phyloP scores from a whole-genome alignment of 108 stramenopile species.

The Nannochloropsis gaditana region DNA sequence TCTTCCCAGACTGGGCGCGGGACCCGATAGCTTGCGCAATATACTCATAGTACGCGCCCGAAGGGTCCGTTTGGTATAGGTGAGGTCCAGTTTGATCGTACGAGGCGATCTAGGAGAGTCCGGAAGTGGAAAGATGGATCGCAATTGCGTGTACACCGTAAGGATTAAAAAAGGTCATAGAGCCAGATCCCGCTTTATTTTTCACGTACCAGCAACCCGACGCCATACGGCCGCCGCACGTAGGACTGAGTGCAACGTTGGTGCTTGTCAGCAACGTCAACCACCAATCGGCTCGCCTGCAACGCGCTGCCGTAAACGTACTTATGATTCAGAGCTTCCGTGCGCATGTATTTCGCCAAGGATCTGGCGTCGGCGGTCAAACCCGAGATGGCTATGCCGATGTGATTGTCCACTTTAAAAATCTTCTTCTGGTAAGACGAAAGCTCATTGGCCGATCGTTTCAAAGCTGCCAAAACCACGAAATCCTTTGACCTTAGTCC shows the following conservation, averaged over 20 bases:
- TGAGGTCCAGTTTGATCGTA: conserved; percentile 72
- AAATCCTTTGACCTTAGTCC: conserved; percentile 72
- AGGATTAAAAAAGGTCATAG: neutral
- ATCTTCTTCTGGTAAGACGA: conserved; percentile 92
- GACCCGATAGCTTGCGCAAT: conserved; percentile 92
- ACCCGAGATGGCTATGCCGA: conserved; percentile 91
- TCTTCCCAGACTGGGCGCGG: conserved; percentile 82
- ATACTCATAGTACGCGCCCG: conserved; percentile 93
- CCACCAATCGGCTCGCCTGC: conserved; percentile 77
- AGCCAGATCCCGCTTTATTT: neutral
- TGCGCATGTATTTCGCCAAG: conserved; percentile 93
- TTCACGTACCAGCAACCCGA: conserved; percentile 79
- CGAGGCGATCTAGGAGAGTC: conserved; percentile 23
- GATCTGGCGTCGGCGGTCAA: conserved; percentile 93
- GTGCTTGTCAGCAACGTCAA: conserved; percentile 93
- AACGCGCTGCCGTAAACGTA: conserved; percentile 90
- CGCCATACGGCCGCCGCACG: conserved; percentile 94
- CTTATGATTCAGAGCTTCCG: conserved; percentile 87
- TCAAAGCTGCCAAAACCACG: conserved; percentile 89
- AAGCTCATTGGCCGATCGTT: conserved; percentile 83
- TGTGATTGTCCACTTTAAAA: conserved; percentile 92
- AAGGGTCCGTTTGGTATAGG: conserved; percentile 92
- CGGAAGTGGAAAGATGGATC: neutral
- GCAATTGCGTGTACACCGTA: neutral
- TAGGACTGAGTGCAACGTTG: conserved; percentile 97